Evolutionary conservation across 192 early-diverging fungal species (phyloP), one percentile per base, ranked within the genome.

Genomic region (Entophlyctis helioformis): DNA sequence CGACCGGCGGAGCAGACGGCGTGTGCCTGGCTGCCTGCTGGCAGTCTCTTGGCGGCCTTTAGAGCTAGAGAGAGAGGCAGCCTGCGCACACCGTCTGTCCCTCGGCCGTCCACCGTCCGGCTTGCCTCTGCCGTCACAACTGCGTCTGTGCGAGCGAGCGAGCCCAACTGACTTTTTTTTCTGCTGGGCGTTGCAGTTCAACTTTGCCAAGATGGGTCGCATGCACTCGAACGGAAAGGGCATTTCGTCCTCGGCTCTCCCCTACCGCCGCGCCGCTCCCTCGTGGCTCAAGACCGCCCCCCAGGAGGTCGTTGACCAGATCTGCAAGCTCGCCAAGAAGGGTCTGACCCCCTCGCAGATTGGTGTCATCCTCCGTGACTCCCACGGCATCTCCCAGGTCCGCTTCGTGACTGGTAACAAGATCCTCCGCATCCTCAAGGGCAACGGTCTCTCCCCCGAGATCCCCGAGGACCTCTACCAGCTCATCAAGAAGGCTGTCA

Each of bases 311-410:
- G 77, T 89, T 73, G 92, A 96, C 56, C 84, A 85, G 69, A 96
- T 98, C 72, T 88, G 82, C 83, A 98, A 98, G 83, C 78, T 91
- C 53, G 91, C 95, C 64, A 96, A 94, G 84, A 98, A 98, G 87
- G 95, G 95, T 78, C 67, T 88, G 63, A 80, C 83, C 54, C 95
- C 95, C 51, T 96, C 95, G 51, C 91, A 96, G 76, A 98, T 98
- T 66, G 95, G 95, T 84, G 89, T 89, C 39, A 67, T 85, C 43
- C 86, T 98, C 54, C 4, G 95, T 75, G 95, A 98, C 72, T 83
- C 86, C 51, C 89, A 96, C 66, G 95, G 95, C 67, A 81, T 98
- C 51, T 85, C 95, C 57, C 91, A 93, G 71, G 95, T 98, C 68
- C 80, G 79, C 60, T 75, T 72, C 69, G 85, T 98, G 61, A 98